A percentile compares a stretch with the other conserved stretches of the same genome.
Conservation (phyloP, 73 alveolate genomes). For the Tetrahymena malaccensis region DNA sequence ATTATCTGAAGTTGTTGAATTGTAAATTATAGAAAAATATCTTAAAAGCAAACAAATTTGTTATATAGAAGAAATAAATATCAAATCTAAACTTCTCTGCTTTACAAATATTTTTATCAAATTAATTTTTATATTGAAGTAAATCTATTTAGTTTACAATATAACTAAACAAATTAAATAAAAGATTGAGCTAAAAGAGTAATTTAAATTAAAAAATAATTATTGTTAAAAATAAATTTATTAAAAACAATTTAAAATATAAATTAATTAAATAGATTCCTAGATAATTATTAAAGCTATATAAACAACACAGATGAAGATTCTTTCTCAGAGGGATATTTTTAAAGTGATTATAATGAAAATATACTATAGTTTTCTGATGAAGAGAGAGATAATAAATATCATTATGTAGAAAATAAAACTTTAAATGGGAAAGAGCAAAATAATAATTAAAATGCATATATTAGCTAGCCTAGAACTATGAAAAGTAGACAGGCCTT, state of each 20-base stretch:
- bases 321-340: background rate
- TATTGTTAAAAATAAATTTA: too few relatives aligned
- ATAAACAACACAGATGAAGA: background rate
- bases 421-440: background rate
- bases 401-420: background rate
- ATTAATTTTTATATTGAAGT: too few relatives aligned
- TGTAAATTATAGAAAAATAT: too few relatives aligned
- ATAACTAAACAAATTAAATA: too few relatives aligned
- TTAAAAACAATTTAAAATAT: background rate
- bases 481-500: background rate
- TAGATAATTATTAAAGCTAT: background rate
- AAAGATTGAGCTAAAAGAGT: too few relatives aligned
- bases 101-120: too few relatives aligned
- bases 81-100: too few relatives aligned
- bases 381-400: background rate
- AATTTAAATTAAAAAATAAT: too few relatives aligned
- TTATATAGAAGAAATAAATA: too few relatives aligned
- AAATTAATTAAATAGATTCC: background rate
- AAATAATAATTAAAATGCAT: background rate
- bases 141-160: too few relatives aligned
- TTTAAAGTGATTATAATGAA: background rate
- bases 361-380: background rate
- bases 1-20: too few relatives aligned
- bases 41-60: too few relatives aligned
- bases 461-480: background rate